Percentiles rank a stretch among this genome's conserved stretches.
These are phyloP conservation scores for Cicer pinnatifidum DNA, from an alignment of 306 rosid genomes.

Conservation along the genomic window DNA sequence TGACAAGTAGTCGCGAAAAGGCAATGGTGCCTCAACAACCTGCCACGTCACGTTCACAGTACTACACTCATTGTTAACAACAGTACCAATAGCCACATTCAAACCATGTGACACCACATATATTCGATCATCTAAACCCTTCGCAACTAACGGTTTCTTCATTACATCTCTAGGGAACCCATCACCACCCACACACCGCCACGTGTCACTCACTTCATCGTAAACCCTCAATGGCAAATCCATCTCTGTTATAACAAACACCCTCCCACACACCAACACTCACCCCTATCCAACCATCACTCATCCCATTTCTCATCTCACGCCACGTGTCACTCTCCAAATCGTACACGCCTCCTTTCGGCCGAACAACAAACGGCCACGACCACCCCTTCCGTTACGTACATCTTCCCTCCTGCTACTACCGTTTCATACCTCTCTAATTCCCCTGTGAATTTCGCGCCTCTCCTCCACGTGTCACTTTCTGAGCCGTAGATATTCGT, in stretches of 20 bases:
- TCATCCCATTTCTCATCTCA: conserved; percentile 57
- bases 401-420: conserved; percentile 51
- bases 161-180: conserved; percentile 58
- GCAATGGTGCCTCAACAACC: conserved; percentile 51
- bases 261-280: conserved; percentile 50
- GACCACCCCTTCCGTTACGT: conserved; percentile 76
- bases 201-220: conserved; percentile 53
- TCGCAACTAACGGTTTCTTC: conserved; percentile 57
- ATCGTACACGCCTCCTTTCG: conserved; percentile 56
- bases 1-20: conserved; percentile 53
- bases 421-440: conserved; percentile 47
- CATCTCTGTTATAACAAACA: conserved; percentile 63
- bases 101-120: conserved; percentile 60
- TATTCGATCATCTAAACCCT: conserved; percentile 54
- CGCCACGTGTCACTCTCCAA: conserved; percentile 52
- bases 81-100: conserved; percentile 60
- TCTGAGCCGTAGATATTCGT: conserved; percentile 52
- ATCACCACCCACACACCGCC: conserved; percentile 63
- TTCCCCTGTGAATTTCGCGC: conserved; percentile 2
- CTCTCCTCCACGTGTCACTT: conserved; percentile 52
- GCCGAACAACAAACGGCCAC: conserved; percentile 66
- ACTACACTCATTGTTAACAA: not conserved
- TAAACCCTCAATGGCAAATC: conserved; percentile 68
- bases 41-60: conserved; percentile 54
- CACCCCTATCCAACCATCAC: conserved; percentile 74